Base-by-base conservation (phyloP, 2,329 filamentous ascomycete genomes). In the Ceratocystis diversiconidia region DNA sequence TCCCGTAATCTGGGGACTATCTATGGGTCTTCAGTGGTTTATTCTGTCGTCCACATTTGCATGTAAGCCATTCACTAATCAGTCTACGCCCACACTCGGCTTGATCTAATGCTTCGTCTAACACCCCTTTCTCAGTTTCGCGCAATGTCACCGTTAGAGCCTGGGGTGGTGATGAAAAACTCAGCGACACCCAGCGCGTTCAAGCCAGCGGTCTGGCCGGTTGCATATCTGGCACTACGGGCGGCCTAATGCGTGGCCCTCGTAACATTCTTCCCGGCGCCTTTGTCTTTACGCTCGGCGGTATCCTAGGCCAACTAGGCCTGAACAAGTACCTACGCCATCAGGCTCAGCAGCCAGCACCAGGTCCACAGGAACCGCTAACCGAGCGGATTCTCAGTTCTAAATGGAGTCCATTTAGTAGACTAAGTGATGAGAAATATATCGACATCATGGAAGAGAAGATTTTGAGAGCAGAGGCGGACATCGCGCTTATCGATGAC, bases 1-100 rank as follows among this genome's bases (percentile, higher is more conserved):
- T 15, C 86, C 89, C 3, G 80, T 84, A 1, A 75, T 92, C 5
- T 92, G 90, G 75, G 86, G 89, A 0, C 70, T 87, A 12, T 81
- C 86, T 46, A 85, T 87, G 25, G 88, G 89, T 19, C 78, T 89
- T 50, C 90, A 95, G 76, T 96, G 89, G 83, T 90, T 90, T 74
- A 80, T 83, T 52, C 80, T 95, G 5, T 62, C 62, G 6, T 36
- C 66, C 8, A 61, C 62, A 46, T 67, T 67, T 59, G 30, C 63
- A 80, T 86, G 87, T 85, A 78, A 72, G 83, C 75, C 67, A 25
- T 55, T 32, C 17, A n/a, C 48, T 19, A 32, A 30, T 8, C 19
- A 15, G 6, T 12, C 6, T 30, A 12, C 41, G 6, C 36, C 22
- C 25, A 4, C 25, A 4, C 36, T 22, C 15, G 17, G 5, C 46